Evolutionary conservation across 129 eudicot genomes (phyloP), one percentile per base, ranked within the genome.

Genomic region (Mikania micrantha): DNA sequence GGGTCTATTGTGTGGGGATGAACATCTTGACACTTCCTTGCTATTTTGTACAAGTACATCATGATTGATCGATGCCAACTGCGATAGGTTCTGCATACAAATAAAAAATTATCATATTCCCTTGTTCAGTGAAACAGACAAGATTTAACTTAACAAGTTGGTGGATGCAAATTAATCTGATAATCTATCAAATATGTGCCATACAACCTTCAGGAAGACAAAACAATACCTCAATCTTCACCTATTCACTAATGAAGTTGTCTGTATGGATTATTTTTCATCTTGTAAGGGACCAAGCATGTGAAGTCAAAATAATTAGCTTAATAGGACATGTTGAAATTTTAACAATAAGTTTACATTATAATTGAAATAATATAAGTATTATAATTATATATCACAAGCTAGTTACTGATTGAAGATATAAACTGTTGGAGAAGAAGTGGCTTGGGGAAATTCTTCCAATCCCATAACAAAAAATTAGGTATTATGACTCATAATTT

Each of bases 31-130:
- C 27, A 83, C 47, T 19, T 84, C 91, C 75, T 78, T 87, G 75
- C 80, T 88, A 61, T 77, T 86, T 61, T 87, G 95, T 77, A 85
- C 25, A 60, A 90, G 85, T 29, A 90, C 91, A 44, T 90, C 95
- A 42, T 82, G 97, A 66, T 90, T 90, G 61, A 87, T 87, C 5
- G 95, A 84, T 45, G 97, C 95, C 74, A 90, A 76, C 74, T 90
- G 97, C 0, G 97, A 90, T 74, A 90, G 75, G 81, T 90, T 90
- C 97, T 90, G 97, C 85, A 45, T 42, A 19, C 24, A 54, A 54
- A 54, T 6, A 54, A 54, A 54, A 27, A 25, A 27, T 54, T 4
- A 32, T 60, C 9, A 60, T 32, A 38, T 17, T 28, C 41, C 59
- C 11, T 17, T 59, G 32, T 45, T 45, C 42, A 16, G 45, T n/a